These are phyloP conservation scores for Citrus mangshanensis DNA, from an alignment of 345 rosid genomes.

Conservation along the genomic window DNA sequence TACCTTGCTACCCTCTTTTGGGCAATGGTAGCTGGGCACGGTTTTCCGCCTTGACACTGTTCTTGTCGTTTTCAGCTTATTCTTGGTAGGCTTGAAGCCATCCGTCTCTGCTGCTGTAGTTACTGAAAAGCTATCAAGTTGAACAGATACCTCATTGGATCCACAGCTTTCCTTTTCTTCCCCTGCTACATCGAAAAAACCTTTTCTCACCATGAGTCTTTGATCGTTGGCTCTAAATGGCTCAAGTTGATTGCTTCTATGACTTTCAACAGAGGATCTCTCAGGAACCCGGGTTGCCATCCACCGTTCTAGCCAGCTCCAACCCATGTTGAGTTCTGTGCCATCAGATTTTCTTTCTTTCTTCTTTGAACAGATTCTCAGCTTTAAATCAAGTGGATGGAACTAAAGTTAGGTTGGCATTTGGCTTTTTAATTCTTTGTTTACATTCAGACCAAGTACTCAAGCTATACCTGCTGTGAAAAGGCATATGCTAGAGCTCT, in stretches of 20 bases:
- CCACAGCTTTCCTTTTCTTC: constrained; percentile 89
- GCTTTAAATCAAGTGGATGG: constrained; percentile 28
- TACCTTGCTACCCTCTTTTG: constrained; percentile 47
- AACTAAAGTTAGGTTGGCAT: background rate
- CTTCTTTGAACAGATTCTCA: constrained; percentile 67
- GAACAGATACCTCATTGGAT: constrained; percentile 68
- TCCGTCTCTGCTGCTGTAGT: constrained; percentile 20
- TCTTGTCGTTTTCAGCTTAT: constrained; percentile 30
- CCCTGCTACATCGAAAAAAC: constrained; percentile 36
- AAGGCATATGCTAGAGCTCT: constrained; percentile 90
- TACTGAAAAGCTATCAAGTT: constrained; percentile 36
- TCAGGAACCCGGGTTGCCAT: constrained; percentile 83
- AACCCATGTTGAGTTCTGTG: constrained; percentile 51
- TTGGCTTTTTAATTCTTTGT: background rate
- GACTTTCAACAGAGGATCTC: constrained; percentile 28
- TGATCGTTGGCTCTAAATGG: constrained; percentile 19
- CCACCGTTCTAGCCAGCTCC: constrained; percentile 91
- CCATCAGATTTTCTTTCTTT: constrained; percentile 39
- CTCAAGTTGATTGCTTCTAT: constrained; percentile 27
- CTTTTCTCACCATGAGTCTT: constrained; percentile 24
- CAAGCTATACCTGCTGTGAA: constrained; percentile 72
- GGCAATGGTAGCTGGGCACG: constrained; percentile 46
- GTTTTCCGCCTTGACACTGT: constrained; percentile 47
- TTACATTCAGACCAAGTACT: background rate
- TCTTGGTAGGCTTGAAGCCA: constrained; percentile 26